Percentiles rank a stretch among this genome's conserved stretches.
These are phyloP conservation scores for Tylopilus cervinicoccineus DNA, from an alignment of 768 basidiomycete genomes.

Conservation along the genomic window DNA sequence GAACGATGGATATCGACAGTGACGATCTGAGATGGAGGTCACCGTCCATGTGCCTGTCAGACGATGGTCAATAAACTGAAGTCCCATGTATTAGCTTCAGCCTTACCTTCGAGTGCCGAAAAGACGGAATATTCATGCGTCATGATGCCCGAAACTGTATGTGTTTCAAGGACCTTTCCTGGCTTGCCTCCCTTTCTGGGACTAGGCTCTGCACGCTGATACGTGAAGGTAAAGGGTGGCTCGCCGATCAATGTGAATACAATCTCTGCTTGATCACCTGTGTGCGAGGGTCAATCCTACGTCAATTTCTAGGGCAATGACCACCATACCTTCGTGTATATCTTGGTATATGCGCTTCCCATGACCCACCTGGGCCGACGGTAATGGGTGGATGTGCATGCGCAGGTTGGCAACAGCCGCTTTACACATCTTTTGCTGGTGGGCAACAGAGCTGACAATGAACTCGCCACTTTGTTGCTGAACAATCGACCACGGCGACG, in stretches of 20 bases:
- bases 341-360: slow-evolving; percentile 80
- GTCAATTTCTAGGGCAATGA: not conserved
- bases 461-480: slow-evolving; percentile 85
- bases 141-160: slow-evolving; percentile 79
- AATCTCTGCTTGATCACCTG: slow-evolving; percentile 93
- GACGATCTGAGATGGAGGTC: slow-evolving; percentile 84
- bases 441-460: slow-evolving; percentile 81
- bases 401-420: slow-evolving; percentile 72
- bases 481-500: slow-evolving; percentile 79
- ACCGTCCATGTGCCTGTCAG: slow-evolving; percentile 83
- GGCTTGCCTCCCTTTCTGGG: slow-evolving; percentile 64
- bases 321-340: slow-evolving; percentile 73
- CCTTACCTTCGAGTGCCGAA: slow-evolving; percentile 83
- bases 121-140: slow-evolving; percentile 83
- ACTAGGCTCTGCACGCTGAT: slow-evolving; percentile 76
- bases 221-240: slow-evolving; percentile 95
- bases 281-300: not conserved
- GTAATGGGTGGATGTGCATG: slow-evolving; percentile 75
- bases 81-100: not conserved
- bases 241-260: slow-evolving; percentile 85
- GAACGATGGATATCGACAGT: slow-evolving; percentile 82
- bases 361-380: slow-evolving; percentile 84
- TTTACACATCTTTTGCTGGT: slow-evolving; percentile 91
- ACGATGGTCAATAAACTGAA: slow-evolving; percentile 1
- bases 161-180: slow-evolving; percentile 84